Base-by-base conservation (phyloP, 1,139 yeast genomes). In the Geotrichum bryndzae region DNA sequence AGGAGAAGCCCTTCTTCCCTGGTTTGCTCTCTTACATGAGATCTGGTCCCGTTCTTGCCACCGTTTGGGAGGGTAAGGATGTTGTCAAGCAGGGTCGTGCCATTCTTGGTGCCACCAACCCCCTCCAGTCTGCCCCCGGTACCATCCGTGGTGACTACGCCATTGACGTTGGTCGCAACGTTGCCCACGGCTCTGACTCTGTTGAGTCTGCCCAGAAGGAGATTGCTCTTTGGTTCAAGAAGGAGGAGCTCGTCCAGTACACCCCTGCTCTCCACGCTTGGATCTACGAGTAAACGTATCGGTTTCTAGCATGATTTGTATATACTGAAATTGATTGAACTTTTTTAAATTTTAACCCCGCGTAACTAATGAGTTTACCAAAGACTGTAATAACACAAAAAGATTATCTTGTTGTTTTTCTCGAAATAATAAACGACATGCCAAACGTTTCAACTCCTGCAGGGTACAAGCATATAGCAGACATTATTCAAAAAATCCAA, bases 21-120 rank as follows among this genome's bases (percentile, higher is more conserved):
- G 78, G 79, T 69, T 84, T 94, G 80, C 84, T 90, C 77, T 83
- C 91, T 72, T 92, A 92, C 91, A 94, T 95, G 99, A 84, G 84
- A 78, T 90, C 97, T 68, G 99, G 99, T 73, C 99, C 99, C 77
- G 90, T 95, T 72, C 85, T 94, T 74, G 99, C 99, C 73, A 95
- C 97, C 77, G 98, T 92, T 73, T 95, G 99, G 99, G 98, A 95
- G 82, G 99, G 99, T 81, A 94, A 92, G 85, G 97, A 94, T 77
- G 99, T 87, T 78, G 99, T 95, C 80, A 91, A 91, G 84, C 96
- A 90, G 80, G 99, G 99, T 79, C 90, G 99, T 84, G 87, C 84
- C 75, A 87, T 95, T 77, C 86, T 95, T 75, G 99, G 99, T 82
- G 98, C 99, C 72, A 95, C 99, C 82, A 92, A 95, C 90, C 99